Base-by-base conservation (phyloP, 2,329 filamentous ascomycete species). In the Aureobasidium musti region DNA sequence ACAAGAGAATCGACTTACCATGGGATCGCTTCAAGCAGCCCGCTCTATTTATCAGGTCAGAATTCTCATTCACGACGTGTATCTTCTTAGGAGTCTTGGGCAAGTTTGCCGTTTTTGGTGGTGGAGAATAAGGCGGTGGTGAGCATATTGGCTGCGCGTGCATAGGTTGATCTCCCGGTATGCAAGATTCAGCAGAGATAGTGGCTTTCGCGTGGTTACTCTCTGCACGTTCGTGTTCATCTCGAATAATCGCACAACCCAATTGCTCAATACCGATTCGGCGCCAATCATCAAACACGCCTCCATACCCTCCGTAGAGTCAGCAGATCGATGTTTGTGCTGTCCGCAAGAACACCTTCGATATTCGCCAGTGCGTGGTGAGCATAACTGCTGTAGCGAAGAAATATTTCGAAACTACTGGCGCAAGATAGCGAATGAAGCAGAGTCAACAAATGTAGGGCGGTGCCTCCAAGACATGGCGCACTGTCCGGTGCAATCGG, bases 311-410 rank as follows among this genome's bases (percentile, higher is more conserved):
- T 17, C 23, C 21, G 6, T 57, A 57, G 10, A 35, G 41, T 11
- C 39, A 6, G 21, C 21, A 57, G 8, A 5, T 57, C 23, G 6
- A 57, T 5, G 2, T n/a, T n/a, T 6, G n/a, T 11, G 13, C n/a
- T 23, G 21, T 7, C 13, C 14, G 21, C 33, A 19, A 8, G 17
- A 28, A 57, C 21, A 11, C 21, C 21, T 23, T 26, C 35, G 3
- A 57, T 23, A 7, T 28, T 57, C 23, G 10, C 41, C 33, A 57
- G 19, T 1, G 53, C 35, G 19, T 57, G 53, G 5, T 57, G 53
- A 57, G 53, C 53, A 28, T 57, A 57, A 41, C 3, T 39, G 53
- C 53, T 57, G 11, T 57, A 23, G 10, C 33, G 23, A n/a, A 41
- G 23, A 13, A 26, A 57, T n/a, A 57, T 11, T 3, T 57, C 35